Base-by-base conservation (phyloP, 805 yeast species). In the Maudiozyma bulderi region DNA sequence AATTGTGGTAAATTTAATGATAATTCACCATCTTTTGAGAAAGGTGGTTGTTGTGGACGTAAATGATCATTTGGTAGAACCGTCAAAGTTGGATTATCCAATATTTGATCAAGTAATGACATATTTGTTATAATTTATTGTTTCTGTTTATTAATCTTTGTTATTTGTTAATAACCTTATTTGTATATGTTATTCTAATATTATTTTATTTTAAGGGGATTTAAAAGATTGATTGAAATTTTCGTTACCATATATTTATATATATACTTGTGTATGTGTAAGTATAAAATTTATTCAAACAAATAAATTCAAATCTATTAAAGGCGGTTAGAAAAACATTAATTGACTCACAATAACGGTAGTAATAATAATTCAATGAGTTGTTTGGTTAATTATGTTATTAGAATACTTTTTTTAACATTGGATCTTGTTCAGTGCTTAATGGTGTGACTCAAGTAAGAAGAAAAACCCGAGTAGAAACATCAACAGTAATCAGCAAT, bases 61-160 rank as follows among this genome's bases (percentile, higher is more conserved):
- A 85, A 79, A 65, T 76, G 91, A 67, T 91, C 98, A 52, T 84
- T 84, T 13, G 98, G 97, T 47, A 91, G 73, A 35, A 84, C 87
- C 51, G 95, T 86, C 48, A 90, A 72, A 1, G 97, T 88, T 47
- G 95, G 90, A 58, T 77, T 82, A 57, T 83, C 84, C 66, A 88
- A 75, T 50, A 75, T 46, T 44, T 53, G 47, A 28, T 46, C 49
- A 41, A 52, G 39, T n/a, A 11, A 30, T 34, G 52, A 43, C 57
- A 54, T 54, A n/a, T 35, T 32, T 32, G 26, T 20, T 20, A 20
- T 20, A 33, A 11, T 33, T 33, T 33, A 8, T 33, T 33, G 6
- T 8, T 11, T 33, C 13, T 33, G 35, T 33, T 5, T 8, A n/a
- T 33, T 33, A 8, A 5, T 33, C 35, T 33, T 33, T 33, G n/a